phyloP scores from a whole-genome alignment of 768 basidiomycete species.

The Mycena venus region DNA sequence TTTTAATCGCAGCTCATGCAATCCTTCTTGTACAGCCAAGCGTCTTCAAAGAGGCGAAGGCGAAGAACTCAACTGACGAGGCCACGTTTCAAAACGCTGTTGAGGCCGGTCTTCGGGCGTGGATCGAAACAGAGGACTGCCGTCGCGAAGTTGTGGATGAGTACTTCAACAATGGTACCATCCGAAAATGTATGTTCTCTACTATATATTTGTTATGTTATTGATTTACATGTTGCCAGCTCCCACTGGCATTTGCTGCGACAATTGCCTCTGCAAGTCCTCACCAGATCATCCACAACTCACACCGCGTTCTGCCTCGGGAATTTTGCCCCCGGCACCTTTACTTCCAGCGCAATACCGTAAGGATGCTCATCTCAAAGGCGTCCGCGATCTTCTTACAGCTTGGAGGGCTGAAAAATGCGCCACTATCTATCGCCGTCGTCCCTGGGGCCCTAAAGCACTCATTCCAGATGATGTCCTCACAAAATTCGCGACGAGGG shows the following conservation, averaged over 20 bases:
- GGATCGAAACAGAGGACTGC: conserved; percentile 39
- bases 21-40: not conserved
- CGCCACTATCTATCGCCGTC: not conserved
- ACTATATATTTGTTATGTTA: not conserved
- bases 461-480: conserved; percentile 34
- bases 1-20: not conserved
- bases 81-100: not conserved
- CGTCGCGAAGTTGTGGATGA: conserved; percentile 37
- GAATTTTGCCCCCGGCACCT: not conserved
- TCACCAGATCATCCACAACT: not conserved
- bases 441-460: conserved; percentile 7
- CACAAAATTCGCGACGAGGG: conserved; percentile 32
- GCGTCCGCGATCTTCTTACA: not conserved
- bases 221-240: not conserved
- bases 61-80: not conserved
- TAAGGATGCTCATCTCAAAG: not conserved
- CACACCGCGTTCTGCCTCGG: not conserved
- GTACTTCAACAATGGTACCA: conserved; percentile 40
- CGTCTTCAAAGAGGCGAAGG: not conserved
- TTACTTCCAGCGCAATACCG: conserved; percentile 1
- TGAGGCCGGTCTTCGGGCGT: not conserved
- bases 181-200: not conserved
- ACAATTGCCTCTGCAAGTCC: conserved; percentile 20
- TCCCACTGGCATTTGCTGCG: conserved; percentile 29
- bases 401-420: not conserved